Base-by-base conservation (phyloP, 345 rosid species). In the Carallia pectinifolia region DNA sequence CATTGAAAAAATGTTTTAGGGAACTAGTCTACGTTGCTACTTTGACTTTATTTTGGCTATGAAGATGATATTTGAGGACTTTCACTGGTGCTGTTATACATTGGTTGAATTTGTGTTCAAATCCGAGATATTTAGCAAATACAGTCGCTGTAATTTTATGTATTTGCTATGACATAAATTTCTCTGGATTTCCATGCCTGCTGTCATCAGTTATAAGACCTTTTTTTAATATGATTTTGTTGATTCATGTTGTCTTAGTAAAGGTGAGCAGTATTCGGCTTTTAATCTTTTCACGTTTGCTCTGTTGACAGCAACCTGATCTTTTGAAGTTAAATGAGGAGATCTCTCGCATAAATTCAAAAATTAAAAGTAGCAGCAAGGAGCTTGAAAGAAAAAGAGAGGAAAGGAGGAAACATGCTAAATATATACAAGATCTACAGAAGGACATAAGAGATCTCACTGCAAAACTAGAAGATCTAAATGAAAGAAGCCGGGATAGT, bases 301-400 rank as follows among this genome's bases (percentile, higher is more conserved):
- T 7, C 52, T 53, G 54, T 44, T 71, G 33, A 56, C 78, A 95
- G 99, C 97, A 92, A 95, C 98, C 97, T 44, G 92, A 87, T 83
- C 93, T 90, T 84, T 79, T 92, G 82, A 95, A 89, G 73, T 73
- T 89, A 67, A 90, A 89, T 72, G 99, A 89, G 82, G 98, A 87
- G 83, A 85, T 75, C 82, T 76, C 95, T 76, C 97, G 97, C 61
- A 83, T 89, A 61, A 86, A 84, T 53, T 85, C 93, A 58, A 95
- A 95, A 88, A 86, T 89, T 52, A 90, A 95, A 86, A 90, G 85
- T 78, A 84, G 62, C 44, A 78, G 86, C 52, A 92, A 90, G 88
- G 99, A 95, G 79, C 84, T 89, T 74, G 97, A 82, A 23, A 89
- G 71, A 69, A 90, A 81, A 82, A 89, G 67, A 71, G 87, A 83